These are phyloP conservation scores for Mortierella sp. DNA, from an alignment of 371 early-diverging fungal genomes.

Conservation along the genomic window DNA sequence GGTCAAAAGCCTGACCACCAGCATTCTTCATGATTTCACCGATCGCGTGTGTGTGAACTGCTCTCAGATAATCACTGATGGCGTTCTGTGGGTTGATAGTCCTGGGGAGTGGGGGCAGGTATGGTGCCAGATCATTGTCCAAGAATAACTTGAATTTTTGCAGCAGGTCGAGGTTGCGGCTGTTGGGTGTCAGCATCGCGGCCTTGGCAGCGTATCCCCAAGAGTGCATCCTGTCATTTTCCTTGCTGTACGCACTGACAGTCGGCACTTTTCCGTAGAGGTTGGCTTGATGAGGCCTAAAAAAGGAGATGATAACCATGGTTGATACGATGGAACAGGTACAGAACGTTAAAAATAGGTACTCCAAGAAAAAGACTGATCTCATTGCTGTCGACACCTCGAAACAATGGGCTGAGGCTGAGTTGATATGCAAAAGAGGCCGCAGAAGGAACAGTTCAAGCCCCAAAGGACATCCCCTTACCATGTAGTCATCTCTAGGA, in stretches of 20 bases:
- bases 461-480: slow-evolving; percentile 12
- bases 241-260: slow-evolving; percentile 33
- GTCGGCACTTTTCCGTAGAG: slow-evolving; percentile 68
- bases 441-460: background rate
- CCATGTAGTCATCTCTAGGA: slow-evolving; percentile 69
- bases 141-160: slow-evolving; percentile 73
- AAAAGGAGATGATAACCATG: slow-evolving; percentile 3
- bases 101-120: slow-evolving; percentile 62
- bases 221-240: slow-evolving; percentile 60
- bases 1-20: slow-evolving; percentile 28
- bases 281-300: slow-evolving; percentile 70
- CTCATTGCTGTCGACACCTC: background rate
- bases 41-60: slow-evolving; percentile 64
- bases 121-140: slow-evolving; percentile 63
- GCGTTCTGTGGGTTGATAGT: slow-evolving; percentile 62
- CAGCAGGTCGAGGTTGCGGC: slow-evolving; percentile 60
- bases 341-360: slow-evolving; percentile 10
- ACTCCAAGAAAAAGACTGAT: background rate
- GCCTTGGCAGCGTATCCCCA: slow-evolving; percentile 72
- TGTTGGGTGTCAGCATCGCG: slow-evolving; percentile 64
- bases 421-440: background rate
- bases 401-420: too few relatives aligned
- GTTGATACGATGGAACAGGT: too few relatives aligned
- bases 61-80: slow-evolving; percentile 65
- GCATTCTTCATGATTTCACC: slow-evolving; percentile 60